Evolutionary conservation across 140 eudicot genomes (phyloP).

Genomic region (Cichorium intybus): DNA sequence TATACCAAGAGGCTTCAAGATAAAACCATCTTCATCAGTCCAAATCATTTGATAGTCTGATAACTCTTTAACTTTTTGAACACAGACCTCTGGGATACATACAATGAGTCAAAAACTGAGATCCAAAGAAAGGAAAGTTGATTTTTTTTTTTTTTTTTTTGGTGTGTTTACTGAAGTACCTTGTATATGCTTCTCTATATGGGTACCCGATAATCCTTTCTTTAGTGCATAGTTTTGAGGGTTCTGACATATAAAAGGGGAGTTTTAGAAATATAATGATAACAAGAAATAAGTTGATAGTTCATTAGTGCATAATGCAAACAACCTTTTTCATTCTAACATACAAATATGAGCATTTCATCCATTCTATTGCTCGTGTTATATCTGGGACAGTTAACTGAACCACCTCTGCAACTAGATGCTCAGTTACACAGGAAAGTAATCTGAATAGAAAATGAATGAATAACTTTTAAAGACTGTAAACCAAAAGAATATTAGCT

Average conservation of each 20-base stretch:
- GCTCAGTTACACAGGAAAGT: conserved; percentile 92
- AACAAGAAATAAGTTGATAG: background rate
- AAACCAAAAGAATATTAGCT: conserved; percentile 5
- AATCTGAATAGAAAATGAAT: conserved; percentile 47
- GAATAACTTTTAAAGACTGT: background rate
- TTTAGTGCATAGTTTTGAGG: conserved; percentile 71
- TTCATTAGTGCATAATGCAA: conserved; percentile 23
- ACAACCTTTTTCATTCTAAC: conserved; percentile 90
- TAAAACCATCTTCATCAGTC: conserved; percentile 95
- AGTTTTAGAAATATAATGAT: conserved; percentile 32
- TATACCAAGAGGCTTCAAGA: conserved; percentile 94
- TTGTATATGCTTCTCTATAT: conserved; percentile 74
- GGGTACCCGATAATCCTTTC: conserved; percentile 59
- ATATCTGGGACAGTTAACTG: conserved; percentile 86
- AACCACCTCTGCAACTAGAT: conserved; percentile 95
- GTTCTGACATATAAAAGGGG: conserved; percentile 48
- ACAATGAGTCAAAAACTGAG: conserved; percentile 14
- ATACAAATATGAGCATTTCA: conserved; percentile 90
- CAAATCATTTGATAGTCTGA: conserved; percentile 79
- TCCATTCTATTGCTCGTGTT: conserved; percentile 94
- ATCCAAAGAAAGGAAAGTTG: conserved; percentile 1
- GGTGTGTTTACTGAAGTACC: conserved; percentile 52
- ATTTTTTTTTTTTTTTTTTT: too few species aligned
- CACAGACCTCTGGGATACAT: conserved; percentile 67
- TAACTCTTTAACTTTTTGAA: conserved; percentile 87